Base-by-base conservation (phyloP, 1,284 basidiomycete genomes). In the Boletus semigastroideus region DNA sequence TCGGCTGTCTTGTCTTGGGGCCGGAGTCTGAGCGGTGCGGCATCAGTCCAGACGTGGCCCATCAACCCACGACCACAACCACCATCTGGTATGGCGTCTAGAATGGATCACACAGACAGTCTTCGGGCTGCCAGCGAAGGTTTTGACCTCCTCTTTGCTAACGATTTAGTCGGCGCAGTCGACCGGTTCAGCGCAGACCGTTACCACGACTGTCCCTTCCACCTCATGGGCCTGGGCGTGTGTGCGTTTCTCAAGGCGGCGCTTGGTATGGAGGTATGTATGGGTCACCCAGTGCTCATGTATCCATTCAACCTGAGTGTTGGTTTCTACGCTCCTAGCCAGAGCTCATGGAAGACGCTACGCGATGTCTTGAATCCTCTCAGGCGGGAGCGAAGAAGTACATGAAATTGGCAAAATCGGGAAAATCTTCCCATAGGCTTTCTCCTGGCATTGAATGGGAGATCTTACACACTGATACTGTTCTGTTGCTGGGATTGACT, bases 171-270 rank as follows among this genome's bases (percentile, higher is more conserved):
- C 1, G 73, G 74, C 5, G 84, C 86, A 1, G 71, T 77, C 54
- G 62, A 72, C 12, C 71, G 75, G 37, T 86, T 90, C 61, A 56
- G 72, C 27, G 64, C 67, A 2, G 70, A 73, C 6, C 16, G 14
- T 5, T 30, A 51, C 30, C 28, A 34, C 1, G 74, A 79, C 42
- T 83, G 84, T 27, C 82, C 87, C 1, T 86, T 88, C 62, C 87
- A 90, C 66, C 72, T 79, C 33, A 74, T 90, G 52, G 88, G 88
- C 3, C 71, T 82, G 1, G 89, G 87, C n/a, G 81, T 84, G 0
- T 84, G 83, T 54, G 78, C 81, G 1, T 90, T 90, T 59, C 70
- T 91, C 30, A 83, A 89, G 67, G 89, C 88, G 2, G 87, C 86
- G 1, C 70, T 91, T n/a, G 86, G 87, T 17, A 83, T 90, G 83